These are phyloP conservation scores for Penicillium griseofulvum DNA, from an alignment of 2,329 filamentous ascomycete species.

Conservation along the genomic window DNA sequence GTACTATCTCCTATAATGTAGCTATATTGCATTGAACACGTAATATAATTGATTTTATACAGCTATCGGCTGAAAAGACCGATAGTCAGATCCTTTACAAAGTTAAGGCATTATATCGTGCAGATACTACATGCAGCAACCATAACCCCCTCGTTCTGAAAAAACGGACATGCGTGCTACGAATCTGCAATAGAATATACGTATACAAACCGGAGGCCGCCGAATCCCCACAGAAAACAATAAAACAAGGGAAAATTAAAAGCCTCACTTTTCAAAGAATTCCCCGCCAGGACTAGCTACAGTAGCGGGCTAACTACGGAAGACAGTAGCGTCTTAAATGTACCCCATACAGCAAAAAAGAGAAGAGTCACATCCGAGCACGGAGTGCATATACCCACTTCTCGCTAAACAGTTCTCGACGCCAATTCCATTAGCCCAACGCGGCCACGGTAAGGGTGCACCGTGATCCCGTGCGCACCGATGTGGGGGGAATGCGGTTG, in stretches of 20 bases:
- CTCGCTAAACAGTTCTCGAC: conserved; percentile 1
- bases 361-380: background rate
- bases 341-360: background rate
- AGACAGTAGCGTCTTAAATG: conserved; percentile 2
- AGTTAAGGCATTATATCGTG: background rate
- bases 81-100: background rate
- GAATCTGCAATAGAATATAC: background rate
- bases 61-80: background rate
- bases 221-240: background rate
- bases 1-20: background rate
- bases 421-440: background rate
- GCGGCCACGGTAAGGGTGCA: background rate
- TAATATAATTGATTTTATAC: background rate
- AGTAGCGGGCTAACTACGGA: too few relatives aligned
- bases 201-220: background rate
- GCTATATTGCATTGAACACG: background rate
- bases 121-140: background rate
- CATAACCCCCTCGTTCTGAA: background rate
- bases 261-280: background rate
- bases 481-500: background rate
- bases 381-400: background rate
- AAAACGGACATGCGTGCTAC: background rate
- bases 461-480: conserved; percentile 1
- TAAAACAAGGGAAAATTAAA: background rate
- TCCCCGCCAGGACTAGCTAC: background rate